These are phyloP conservation scores for Gentiana straminea DNA, from an alignment of 257 asterid genomes.

Conservation along the genomic window DNA sequence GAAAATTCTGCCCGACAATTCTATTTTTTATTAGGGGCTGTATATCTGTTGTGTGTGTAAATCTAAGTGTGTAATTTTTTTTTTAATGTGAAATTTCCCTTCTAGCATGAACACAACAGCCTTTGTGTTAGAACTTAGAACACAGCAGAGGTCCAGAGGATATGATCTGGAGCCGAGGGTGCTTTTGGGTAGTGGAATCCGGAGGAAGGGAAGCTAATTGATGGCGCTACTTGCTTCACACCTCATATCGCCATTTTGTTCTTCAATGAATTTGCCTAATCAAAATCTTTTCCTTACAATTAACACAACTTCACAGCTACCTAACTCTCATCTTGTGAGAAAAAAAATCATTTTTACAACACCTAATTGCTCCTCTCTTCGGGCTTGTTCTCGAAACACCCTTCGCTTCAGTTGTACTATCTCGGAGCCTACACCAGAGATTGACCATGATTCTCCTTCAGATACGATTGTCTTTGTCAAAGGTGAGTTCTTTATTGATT, in stretches of 20 bases:
- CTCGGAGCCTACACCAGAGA: conserved; percentile 22
- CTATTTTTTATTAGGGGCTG: too few species aligned
- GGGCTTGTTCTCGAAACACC: conserved; percentile 7
- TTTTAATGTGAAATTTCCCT: too few species aligned
- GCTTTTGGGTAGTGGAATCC: too few species aligned
- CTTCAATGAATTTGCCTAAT: conserved; percentile 16
- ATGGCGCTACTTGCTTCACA: conserved; percentile 26
- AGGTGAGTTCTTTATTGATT: conserved; percentile 16
- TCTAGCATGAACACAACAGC: too few species aligned
- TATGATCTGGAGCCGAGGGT: too few species aligned
- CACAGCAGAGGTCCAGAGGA: too few species aligned
- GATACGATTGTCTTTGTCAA: conserved; percentile 28
- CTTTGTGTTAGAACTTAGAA: too few species aligned
- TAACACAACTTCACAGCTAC: conserved; percentile 2
- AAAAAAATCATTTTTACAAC: conserved; percentile 14
- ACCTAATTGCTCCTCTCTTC: neutral
- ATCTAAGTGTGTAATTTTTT: too few species aligned
- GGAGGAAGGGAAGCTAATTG: too few species aligned
- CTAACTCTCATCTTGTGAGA: conserved; percentile 4
- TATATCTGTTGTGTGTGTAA: too few species aligned
- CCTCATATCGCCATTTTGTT: conserved; percentile 10
- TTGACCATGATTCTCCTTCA: conserved; percentile 12
- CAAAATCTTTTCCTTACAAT: conserved; percentile 10
- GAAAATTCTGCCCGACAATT: too few species aligned
- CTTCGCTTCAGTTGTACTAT: conserved; percentile 18